phyloP scores from a whole-genome alignment of 2,329 filamentous ascomycete species.

The Pyrenophora seminiperda region DNA sequence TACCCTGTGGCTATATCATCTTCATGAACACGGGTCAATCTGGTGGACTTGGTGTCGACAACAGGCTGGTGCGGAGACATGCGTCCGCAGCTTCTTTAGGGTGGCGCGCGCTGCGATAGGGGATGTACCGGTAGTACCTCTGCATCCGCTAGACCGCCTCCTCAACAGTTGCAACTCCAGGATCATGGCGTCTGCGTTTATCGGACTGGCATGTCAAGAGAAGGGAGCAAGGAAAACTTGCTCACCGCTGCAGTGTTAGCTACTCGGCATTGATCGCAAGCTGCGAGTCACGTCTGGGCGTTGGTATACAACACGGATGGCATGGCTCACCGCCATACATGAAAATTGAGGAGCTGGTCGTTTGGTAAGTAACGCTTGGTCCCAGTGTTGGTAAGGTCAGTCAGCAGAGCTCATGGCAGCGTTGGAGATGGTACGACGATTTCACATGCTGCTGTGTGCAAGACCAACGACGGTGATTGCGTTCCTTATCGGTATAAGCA shows the following conservation, averaged over 20 bases:
- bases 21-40: conserved; percentile 21
- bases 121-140: conserved; percentile 27
- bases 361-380: conserved; percentile 17
- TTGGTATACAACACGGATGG: neutral
- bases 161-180: conserved; percentile 12
- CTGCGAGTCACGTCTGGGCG: neutral
- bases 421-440: conserved; percentile 27
- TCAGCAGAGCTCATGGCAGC: conserved; percentile 21
- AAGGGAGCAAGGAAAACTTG: conserved; percentile 10
- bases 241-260: conserved; percentile 22
- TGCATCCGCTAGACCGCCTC: conserved; percentile 32
- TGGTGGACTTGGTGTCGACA: conserved; percentile 7
- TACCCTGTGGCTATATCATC: conserved; percentile 24
- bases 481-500: conserved; percentile 40
- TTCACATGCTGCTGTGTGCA: conserved; percentile 23
- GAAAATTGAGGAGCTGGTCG: conserved; percentile 11
- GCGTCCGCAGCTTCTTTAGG: conserved; percentile 27
- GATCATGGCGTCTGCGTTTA: conserved; percentile 13
- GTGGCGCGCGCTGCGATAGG: conserved; percentile 20
- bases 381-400: conserved; percentile 7
- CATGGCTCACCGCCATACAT: conserved; percentile 20
- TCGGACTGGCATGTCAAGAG: conserved; percentile 6
- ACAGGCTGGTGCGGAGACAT: conserved; percentile 22
- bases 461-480: conserved; percentile 32
- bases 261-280: conserved; percentile 6